Evolutionary conservation across 352 stramenopile species (phyloP).

Genomic region (Poterioochromonas sp.): DNA sequence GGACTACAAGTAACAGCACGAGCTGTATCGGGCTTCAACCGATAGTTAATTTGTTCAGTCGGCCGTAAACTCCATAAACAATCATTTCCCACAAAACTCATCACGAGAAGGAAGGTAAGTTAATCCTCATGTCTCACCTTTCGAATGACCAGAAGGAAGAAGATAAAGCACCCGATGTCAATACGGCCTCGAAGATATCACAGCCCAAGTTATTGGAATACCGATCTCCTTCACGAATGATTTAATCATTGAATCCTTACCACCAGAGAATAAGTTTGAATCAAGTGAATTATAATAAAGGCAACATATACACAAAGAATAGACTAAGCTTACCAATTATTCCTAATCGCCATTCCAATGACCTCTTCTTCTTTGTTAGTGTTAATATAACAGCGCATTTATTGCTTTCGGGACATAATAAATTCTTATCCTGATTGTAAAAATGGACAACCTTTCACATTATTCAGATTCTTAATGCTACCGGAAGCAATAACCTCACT

Average conservation of each 20-base stretch:
- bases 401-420: constrained; percentile 58
- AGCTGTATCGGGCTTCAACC: constrained; percentile 30
- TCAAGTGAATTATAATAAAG: constrained; percentile 23
- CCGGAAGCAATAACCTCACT: constrained; percentile 37
- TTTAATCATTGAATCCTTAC: constrained; percentile 70
- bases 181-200: constrained; percentile 47
- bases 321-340: constrained; percentile 41
- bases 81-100: constrained; percentile 75
- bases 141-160: constrained; percentile 49
- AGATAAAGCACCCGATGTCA: background rate
- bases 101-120: constrained; percentile 61
- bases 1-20: constrained; percentile 31
- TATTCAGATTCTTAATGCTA: constrained; percentile 51
- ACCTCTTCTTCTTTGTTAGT: background rate
- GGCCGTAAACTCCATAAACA: constrained; percentile 64
- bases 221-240: constrained; percentile 57
- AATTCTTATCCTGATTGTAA: constrained; percentile 57
- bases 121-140: constrained; percentile 68
- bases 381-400: background rate
- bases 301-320: constrained; percentile 50
- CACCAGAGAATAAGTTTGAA: constrained; percentile 62
- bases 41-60: constrained; percentile 32
- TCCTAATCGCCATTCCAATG: background rate
- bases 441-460: constrained; percentile 63
- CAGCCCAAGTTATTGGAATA: constrained; percentile 39